phyloP scores from a whole-genome alignment of 2,329 filamentous ascomycete genomes.

The Penicillium vulpinum region DNA sequence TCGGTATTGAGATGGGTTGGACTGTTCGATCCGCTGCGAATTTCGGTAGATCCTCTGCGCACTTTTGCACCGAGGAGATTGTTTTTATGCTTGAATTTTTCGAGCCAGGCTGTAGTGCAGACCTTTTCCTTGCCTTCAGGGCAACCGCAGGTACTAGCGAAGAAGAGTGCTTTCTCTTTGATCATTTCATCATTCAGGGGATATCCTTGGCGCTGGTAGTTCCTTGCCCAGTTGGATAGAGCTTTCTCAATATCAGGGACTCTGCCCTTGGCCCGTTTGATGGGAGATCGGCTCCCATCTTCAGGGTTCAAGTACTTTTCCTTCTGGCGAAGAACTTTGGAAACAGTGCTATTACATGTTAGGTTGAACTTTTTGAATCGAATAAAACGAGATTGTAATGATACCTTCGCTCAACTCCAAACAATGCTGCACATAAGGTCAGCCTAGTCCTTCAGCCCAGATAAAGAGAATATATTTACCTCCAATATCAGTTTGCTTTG shows the following conservation, averaged over 20 bases:
- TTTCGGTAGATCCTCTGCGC: slow-evolving; percentile 52
- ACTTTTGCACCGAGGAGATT: slow-evolving; percentile 57
- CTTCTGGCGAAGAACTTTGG: slow-evolving; percentile 90
- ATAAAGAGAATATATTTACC: slow-evolving; percentile 51
- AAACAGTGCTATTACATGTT: slow-evolving; percentile 74
- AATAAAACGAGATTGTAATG: slow-evolving; percentile 14
- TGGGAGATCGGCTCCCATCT: slow-evolving; percentile 74
- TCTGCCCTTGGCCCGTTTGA: slow-evolving; percentile 81
- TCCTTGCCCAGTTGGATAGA: slow-evolving; percentile 81
- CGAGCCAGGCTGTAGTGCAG: slow-evolving; percentile 77
- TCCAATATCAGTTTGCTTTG: slow-evolving; percentile 96
- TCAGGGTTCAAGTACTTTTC: slow-evolving; percentile 88
- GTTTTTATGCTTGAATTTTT: slow-evolving; percentile 94
- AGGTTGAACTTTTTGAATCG: slow-evolving; percentile 15
- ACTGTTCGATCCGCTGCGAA: slow-evolving; percentile 68
- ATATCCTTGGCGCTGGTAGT: slow-evolving; percentile 73
- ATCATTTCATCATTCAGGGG: slow-evolving; percentile 78
- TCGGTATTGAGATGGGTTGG: slow-evolving; percentile 57
- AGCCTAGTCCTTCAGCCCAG: slow-evolving; percentile 13
- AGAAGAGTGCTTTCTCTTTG: slow-evolving; percentile 78
- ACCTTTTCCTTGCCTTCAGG: slow-evolving; percentile 70
- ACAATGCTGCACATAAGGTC: slow-evolving; percentile 61
- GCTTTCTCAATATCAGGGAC: slow-evolving; percentile 90
- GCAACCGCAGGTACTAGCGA: slow-evolving; percentile 70
- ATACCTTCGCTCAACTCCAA: slow-evolving; percentile 97